Evolutionary conservation across 805 yeast species (phyloP), one percentile per base, ranked within the genome.

Genomic region (Nakazawaea wyomingensis): DNA sequence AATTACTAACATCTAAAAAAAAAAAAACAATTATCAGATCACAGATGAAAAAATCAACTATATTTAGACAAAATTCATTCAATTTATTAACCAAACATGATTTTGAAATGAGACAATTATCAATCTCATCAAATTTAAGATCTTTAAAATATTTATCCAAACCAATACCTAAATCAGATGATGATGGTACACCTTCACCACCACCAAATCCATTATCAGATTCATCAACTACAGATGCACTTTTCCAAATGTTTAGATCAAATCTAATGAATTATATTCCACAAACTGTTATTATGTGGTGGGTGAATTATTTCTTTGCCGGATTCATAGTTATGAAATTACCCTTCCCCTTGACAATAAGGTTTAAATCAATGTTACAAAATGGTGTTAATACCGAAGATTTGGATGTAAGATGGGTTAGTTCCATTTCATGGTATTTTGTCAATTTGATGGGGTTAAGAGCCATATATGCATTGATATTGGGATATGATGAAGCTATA

Each of bases 381-480:
- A 78, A 76, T 22, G 96, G 97, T 6, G 83, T 93, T 11, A 74
- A 71, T 45, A 89, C 98, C 0, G 72, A 82, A 1, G 95, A 91
- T 54, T 68, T 93, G 45, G 93, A 90, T 57, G 96, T 82, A 7
- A 69, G 95, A 21, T 93, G 96, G 79, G 98, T 93, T 14, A 82
- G 93, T 29, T 81, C 96, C 3, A 83, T 93, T 17, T 88, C 97
- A 4, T 93, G 98, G 98, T 93, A 91, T 60, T 86, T 93, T 60
- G 85, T 91, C 42, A 85, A 88, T 43, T 76, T 88, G 48, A 61
- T 90, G 39, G 98, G 98, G 22, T 71, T 93, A 47, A 76, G 78
- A 51, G 84, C 96, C 0, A 80, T 93, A 1, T 84, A 82, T 59
- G 74, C 85, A 30, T 71, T 91, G 41, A 49, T 89, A 6, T 72